Percentiles rank a stretch among this genome's conserved stretches.
phyloP scores from a whole-genome alignment of 176 grass and related monocot genomes.

The Oryza coarctata region DNA sequence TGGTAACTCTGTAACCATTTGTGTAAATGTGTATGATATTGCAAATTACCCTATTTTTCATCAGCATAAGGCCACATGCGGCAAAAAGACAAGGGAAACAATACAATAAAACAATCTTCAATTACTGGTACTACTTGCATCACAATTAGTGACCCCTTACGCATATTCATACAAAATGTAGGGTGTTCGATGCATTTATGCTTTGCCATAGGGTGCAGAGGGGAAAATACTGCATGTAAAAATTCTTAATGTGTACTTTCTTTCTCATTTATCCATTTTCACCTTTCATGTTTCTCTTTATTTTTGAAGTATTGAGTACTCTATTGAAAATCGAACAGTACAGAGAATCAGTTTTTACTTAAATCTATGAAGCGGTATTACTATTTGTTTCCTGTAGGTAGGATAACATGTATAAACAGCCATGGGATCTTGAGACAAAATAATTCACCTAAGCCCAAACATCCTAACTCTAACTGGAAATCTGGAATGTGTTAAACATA shows the following conservation, averaged over 20 bases:
- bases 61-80: not conserved
- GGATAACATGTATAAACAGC: not conserved
- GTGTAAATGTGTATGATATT: not conserved
- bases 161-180: not conserved
- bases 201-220: not conserved
- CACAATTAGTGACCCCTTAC: not conserved
- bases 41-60: not conserved
- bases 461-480: not conserved
- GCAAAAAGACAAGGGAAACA: not conserved
- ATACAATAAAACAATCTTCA: not conserved
- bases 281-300: not conserved
- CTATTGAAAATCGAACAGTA: not conserved
- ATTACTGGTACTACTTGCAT: not conserved
- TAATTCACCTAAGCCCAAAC: not conserved
- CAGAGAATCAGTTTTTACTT: not conserved
- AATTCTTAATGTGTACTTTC: not conserved
- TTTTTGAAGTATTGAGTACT: not conserved
- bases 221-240: not conserved
- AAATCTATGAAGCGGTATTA: not conserved
- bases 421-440: constrained; percentile 7
- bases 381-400: not conserved
- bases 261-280: not conserved
- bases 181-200: not conserved
- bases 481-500: not conserved
- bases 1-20: not conserved